phyloP scores from a whole-genome alignment of 805 yeast genomes.

The Wickerhamiella occidentalis region DNA sequence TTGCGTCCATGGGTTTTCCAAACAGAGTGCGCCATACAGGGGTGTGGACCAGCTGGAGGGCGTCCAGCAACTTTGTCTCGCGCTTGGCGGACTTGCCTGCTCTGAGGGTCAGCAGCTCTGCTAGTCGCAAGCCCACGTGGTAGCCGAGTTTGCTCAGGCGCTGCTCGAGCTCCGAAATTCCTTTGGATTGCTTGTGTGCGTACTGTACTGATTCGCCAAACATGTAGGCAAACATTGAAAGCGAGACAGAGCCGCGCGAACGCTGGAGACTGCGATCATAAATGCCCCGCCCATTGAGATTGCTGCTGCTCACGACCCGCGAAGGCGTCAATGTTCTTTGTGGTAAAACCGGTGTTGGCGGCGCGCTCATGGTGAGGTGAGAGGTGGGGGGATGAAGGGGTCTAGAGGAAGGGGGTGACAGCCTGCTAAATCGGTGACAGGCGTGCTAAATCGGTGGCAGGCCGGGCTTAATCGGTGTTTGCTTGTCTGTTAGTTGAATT shows the following conservation, averaged over 20 bases:
- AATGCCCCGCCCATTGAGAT: slow-evolving; percentile 26
- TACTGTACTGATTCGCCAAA: slow-evolving; percentile 61
- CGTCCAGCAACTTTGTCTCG: slow-evolving; percentile 52
- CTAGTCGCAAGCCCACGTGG: slow-evolving; percentile 56
- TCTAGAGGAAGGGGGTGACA: too few relatives aligned
- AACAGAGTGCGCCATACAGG: slow-evolving; percentile 63
- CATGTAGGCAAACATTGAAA: slow-evolving; percentile 54
- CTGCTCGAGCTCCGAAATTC: slow-evolving; percentile 50
- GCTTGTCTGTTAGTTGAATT: too few relatives aligned
- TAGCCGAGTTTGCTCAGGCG: slow-evolving; percentile 64
- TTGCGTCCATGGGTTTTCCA: slow-evolving; percentile 59
- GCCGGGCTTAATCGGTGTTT: too few relatives aligned
- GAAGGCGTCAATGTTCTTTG: background rate
- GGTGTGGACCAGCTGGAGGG: slow-evolving; percentile 59
- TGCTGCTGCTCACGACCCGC: background rate
- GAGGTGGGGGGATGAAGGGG: background rate
- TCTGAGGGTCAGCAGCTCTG: slow-evolving; percentile 57
- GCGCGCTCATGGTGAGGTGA: slow-evolving; percentile 5
- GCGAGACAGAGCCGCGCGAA: slow-evolving; percentile 52
- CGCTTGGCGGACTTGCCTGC: slow-evolving; percentile 58
- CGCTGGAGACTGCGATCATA: slow-evolving; percentile 62
- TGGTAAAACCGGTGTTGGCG: slow-evolving; percentile 4
- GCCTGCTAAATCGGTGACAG: too few relatives aligned
- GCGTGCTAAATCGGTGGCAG: too few relatives aligned
- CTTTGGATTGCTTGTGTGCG: slow-evolving; percentile 48